Conservation (phyloP, 2,329 filamentous ascomycete species). For the Pseudopithomyces chartarum region DNA sequence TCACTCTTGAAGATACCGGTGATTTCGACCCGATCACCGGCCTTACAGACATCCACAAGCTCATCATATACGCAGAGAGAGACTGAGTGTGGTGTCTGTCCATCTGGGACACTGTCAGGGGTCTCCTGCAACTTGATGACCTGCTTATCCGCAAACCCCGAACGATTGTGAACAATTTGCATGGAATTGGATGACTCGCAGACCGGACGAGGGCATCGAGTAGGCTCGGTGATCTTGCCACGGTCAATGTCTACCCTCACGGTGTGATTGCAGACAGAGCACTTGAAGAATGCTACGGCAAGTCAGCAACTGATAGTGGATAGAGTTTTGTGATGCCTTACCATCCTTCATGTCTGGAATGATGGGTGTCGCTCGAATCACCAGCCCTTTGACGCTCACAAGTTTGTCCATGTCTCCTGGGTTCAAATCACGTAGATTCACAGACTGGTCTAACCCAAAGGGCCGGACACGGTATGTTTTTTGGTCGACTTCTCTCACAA, state of each 20-base stretch:
- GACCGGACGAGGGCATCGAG: slow-evolving; percentile 79
- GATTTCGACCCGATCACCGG: slow-evolving; percentile 92
- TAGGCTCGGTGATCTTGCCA: slow-evolving; percentile 94
- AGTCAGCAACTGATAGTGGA: slow-evolving; percentile 14
- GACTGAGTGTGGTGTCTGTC: slow-evolving; percentile 96
- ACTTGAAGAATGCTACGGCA: slow-evolving; percentile 84
- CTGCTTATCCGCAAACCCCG: slow-evolving; percentile 93
- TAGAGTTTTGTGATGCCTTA: slow-evolving; percentile 27
- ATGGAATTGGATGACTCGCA: slow-evolving; percentile 92
- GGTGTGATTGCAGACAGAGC: slow-evolving; percentile 89
- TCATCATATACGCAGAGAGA: slow-evolving; percentile 97
- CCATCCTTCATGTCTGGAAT: slow-evolving; percentile 98
- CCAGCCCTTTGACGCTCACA: slow-evolving; percentile 91
- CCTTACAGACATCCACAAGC: slow-evolving; percentile 95
- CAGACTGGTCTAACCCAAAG: slow-evolving; percentile 82
- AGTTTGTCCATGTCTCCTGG: slow-evolving; percentile 97
- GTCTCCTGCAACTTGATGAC: slow-evolving; percentile 99
- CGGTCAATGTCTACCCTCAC: slow-evolving; percentile 90
- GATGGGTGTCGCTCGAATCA: slow-evolving; percentile 93
- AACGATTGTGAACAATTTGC: slow-evolving; percentile 97
- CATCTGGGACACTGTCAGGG: slow-evolving; percentile 89
- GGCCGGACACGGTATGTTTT: slow-evolving; percentile 85
- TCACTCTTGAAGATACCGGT: slow-evolving; percentile 97
- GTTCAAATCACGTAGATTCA: slow-evolving; percentile 93
- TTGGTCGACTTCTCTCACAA: slow-evolving; percentile 76